Base-by-base conservation (phyloP, 2,329 filamentous ascomycete species). In the Sphaerulina musiva region DNA sequence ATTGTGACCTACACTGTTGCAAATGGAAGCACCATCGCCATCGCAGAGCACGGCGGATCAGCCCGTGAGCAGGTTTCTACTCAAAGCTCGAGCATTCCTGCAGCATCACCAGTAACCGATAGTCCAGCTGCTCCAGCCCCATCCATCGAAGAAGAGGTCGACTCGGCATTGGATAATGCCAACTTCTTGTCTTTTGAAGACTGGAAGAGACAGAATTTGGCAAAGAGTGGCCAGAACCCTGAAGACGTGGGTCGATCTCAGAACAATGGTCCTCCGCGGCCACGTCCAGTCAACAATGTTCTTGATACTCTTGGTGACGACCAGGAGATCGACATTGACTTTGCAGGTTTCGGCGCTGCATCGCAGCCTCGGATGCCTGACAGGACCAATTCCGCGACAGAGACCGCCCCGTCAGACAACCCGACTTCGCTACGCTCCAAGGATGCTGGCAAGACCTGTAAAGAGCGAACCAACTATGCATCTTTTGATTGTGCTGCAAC, bases 141-240 rank as follows among this genome's bases (percentile, higher is more conserved):
- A 12, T 66, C 73, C 10, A 64, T 72, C 12, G 79, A 83, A 51
- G 68, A 76, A 12, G 84, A 87, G 54, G 76, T 77, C 5, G 86
- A 87, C 46, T 84, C 82, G 1, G 78, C 81, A 0, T 75, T 86
- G 9, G 85, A 89, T 65, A 87, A 88, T 62, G 81, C 85, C 44
- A 85, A 90, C 6, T 97, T 97, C 69, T 83, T 97, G 64, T 96
- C 93, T 0, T 98, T 98, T 64, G 93, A 97, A 69, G 92, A 97
- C 65, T 98, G 93, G 93, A 97, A 95, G 74, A 89, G 86, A 66
- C 87, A 91, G 76, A 95, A 95, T 73, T 75, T 97, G 14, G 87
- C 85, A 48, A 88, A 89, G 67, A 85, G 83, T 3, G 92, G 89
- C 10, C 92, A 96, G 66, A 89, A 76, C 67, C 87, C 73, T 61